Conservation (phyloP, 768 basidiomycete species). For the Exidia glandulosa region DNA sequence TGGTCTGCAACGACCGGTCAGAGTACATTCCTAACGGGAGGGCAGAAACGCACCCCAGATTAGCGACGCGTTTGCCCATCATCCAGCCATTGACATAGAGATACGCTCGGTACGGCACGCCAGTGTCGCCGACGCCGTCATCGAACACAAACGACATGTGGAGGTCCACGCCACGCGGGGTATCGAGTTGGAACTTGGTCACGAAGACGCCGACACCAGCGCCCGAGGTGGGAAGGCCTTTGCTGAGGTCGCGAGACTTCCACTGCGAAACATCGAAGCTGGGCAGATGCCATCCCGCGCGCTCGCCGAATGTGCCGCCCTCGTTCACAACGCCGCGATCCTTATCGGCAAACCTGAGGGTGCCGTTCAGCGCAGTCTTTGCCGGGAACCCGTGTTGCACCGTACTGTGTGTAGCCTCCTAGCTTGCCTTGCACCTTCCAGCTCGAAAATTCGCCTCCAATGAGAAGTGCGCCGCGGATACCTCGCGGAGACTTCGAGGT, state of each 20-base stretch:
- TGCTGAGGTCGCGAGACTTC: constrained; percentile 41
- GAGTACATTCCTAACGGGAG: constrained; percentile 9
- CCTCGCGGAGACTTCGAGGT: constrained; percentile 66
- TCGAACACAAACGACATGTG: constrained; percentile 65
- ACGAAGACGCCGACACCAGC: constrained; percentile 79
- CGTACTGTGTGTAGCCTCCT: constrained; percentile 56
- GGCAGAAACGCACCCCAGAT: constrained; percentile 42
- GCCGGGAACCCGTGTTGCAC: background rate
- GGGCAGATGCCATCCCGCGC: constrained; percentile 65
- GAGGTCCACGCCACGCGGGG: constrained; percentile 52
- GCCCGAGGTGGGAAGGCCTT: constrained; percentile 42
- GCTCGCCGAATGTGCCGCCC: constrained; percentile 62
- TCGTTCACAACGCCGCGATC: constrained; percentile 59
- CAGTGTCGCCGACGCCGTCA: constrained; percentile 26
- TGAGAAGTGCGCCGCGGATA: constrained; percentile 64
- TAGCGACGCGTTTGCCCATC: constrained; percentile 71
- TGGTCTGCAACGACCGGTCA: constrained; percentile 33
- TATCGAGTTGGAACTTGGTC: constrained; percentile 53
- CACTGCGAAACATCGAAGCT: constrained; percentile 44
- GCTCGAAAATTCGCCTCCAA: constrained; percentile 38
- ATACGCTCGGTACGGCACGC: constrained; percentile 57
- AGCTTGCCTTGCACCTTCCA: constrained; percentile 73
- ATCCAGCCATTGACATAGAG: constrained; percentile 84
- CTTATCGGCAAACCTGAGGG: constrained; percentile 61
- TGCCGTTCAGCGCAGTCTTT: background rate